phyloP scores from a whole-genome alignment of 768 basidiomycete genomes.

The Mycena venus region DNA sequence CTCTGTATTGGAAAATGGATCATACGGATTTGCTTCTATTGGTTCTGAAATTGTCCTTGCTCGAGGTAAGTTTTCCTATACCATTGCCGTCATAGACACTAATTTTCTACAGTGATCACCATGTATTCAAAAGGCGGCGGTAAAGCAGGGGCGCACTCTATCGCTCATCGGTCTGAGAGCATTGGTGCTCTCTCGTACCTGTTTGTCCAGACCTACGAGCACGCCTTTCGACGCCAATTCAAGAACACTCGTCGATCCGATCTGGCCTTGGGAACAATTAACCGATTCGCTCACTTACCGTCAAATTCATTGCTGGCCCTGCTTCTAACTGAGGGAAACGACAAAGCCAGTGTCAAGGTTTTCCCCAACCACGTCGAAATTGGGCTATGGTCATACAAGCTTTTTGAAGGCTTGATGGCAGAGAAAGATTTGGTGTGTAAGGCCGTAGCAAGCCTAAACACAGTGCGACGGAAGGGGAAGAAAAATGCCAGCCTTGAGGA shows the following conservation, averaged over 20 bases:
- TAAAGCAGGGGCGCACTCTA: not conserved
- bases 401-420: too few species aligned
- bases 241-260: not conserved
- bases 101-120: not conserved
- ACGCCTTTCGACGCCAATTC: not conserved
- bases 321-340: too few species aligned
- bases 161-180: not conserved
- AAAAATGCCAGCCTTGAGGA: too few species aligned
- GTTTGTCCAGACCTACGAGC: not conserved
- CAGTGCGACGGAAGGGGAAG: too few species aligned
- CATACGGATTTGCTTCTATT: not conserved
- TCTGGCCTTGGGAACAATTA: not conserved
- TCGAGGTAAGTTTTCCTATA: not conserved
- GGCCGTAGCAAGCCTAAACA: too few species aligned
- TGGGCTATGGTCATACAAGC: too few species aligned
- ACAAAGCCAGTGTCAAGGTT: too few species aligned
- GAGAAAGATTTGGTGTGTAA: too few species aligned
- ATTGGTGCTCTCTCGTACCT: conserved; percentile 8
- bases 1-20: not conserved
- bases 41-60: not conserved
- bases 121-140: conserved; percentile 13
- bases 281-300: not conserved
- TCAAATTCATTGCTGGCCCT: not conserved
- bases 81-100: not conserved
- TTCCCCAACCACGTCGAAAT: too few species aligned